These are phyloP conservation scores for Cicer pinnatifidum DNA, from an alignment of 306 rosid genomes.

Conservation along the genomic window DNA sequence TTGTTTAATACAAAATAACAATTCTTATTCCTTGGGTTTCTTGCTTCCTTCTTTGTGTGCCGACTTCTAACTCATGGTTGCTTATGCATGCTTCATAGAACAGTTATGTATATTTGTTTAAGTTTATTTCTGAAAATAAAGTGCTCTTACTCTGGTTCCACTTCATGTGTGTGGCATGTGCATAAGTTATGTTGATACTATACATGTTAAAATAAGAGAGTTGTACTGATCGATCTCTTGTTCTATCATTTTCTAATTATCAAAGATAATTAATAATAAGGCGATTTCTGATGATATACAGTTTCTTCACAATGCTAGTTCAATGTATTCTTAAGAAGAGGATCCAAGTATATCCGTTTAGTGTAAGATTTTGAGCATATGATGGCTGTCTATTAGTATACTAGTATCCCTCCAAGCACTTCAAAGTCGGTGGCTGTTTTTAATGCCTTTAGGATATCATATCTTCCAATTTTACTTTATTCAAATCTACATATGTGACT, in stretches of 20 bases:
- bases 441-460: conserved; percentile 42
- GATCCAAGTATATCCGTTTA: conserved; percentile 45
- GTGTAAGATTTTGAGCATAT: conserved; percentile 47
- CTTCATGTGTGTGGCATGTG: conserved; percentile 40
- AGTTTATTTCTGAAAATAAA: conserved; percentile 30
- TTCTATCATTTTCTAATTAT: conserved; percentile 27
- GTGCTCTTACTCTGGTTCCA: conserved; percentile 22
- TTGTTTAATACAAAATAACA: conserved; percentile 8
- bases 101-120: conserved; percentile 27
- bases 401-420: conserved; percentile 41
- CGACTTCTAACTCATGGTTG: conserved; percentile 28
- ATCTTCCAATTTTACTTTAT: conserved; percentile 44
- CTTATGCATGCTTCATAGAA: conserved; percentile 29
- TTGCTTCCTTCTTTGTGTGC: conserved; percentile 32
- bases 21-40: conserved; percentile 13
- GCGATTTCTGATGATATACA: conserved; percentile 36
- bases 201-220: conserved; percentile 35
- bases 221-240: conserved; percentile 5
- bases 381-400: conserved; percentile 39
- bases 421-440: conserved; percentile 36
- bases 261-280: conserved; percentile 34
- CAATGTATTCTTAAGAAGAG: conserved; percentile 38
- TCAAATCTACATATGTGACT: conserved; percentile 53
- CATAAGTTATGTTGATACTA: conserved; percentile 37
- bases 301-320: conserved; percentile 37